Evolutionary conservation across 2,329 filamentous ascomycete genomes (phyloP).

Genomic region (Microdochium bolleyi): DNA sequence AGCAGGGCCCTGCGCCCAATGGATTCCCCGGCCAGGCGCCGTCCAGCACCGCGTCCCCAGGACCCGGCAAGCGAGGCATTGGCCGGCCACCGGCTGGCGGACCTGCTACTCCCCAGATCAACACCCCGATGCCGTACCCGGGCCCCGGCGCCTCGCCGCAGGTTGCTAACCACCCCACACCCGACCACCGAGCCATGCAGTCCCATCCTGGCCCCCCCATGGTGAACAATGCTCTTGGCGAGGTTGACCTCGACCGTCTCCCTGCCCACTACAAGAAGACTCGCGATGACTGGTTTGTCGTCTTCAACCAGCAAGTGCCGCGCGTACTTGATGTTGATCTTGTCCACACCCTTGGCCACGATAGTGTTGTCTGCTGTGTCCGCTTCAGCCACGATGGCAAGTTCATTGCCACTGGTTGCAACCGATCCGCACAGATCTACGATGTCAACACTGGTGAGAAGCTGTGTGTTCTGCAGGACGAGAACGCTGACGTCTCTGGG

Average conservation of each 20-base stretch:
- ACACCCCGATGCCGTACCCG: constrained; percentile 78
- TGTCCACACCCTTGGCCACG: constrained; percentile 84
- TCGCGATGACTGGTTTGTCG: constrained; percentile 87
- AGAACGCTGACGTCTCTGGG: constrained; percentile 76
- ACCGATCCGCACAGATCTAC: constrained; percentile 98
- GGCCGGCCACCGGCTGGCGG: constrained; percentile 57
- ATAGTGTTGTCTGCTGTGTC: constrained; percentile 97
- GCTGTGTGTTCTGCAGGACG: constrained; percentile 84
- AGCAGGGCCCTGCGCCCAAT: constrained; percentile 47
- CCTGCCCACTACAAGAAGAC: constrained; percentile 84
- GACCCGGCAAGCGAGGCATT: constrained; percentile 65
- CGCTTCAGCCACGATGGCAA: constrained; percentile 94
- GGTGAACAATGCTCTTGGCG: constrained; percentile 62
- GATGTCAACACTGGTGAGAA: constrained; percentile 83
- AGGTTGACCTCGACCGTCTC: constrained; percentile 79
- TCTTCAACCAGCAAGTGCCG: constrained; percentile 89
- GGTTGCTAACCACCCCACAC: constrained; percentile 70
- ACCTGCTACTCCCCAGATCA: constrained; percentile 87
- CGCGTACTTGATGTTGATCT: constrained; percentile 89
- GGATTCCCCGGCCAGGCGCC: constrained; percentile 80
- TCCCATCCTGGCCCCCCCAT: constrained; percentile 34
- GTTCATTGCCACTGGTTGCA: constrained; percentile 94
- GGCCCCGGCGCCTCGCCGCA: constrained; percentile 78
- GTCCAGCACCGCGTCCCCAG: constrained; percentile 78
- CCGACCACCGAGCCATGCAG: constrained; percentile 52